These are phyloP conservation scores for Mrakia hoshinonis DNA, from an alignment of 768 basidiomycete genomes.

Conservation along the genomic window DNA sequence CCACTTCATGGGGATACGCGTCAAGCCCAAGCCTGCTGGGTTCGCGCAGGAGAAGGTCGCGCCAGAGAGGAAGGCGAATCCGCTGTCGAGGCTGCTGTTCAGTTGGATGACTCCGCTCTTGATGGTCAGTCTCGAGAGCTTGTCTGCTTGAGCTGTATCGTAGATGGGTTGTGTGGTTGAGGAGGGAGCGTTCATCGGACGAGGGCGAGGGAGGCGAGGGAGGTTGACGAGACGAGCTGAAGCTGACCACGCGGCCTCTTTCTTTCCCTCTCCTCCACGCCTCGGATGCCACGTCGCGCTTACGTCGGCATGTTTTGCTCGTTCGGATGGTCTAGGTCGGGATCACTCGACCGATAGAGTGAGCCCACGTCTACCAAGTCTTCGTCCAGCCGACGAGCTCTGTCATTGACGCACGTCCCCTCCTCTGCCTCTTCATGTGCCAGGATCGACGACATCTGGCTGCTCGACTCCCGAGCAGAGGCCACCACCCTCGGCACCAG, in stretches of 20 bases:
- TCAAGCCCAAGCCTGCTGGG: slow-evolving; percentile 10
- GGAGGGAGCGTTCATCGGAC: too few relatives aligned
- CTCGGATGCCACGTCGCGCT: too few relatives aligned
- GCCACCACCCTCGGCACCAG: slow-evolving; percentile 44
- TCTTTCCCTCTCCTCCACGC: too few relatives aligned
- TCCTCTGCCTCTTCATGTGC: neutral
- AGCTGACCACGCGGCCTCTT: too few relatives aligned
- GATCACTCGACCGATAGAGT: slow-evolving; percentile 52
- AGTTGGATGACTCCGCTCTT: slow-evolving; percentile 47
- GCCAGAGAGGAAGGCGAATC: slow-evolving; percentile 8
- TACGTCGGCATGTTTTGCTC: too few relatives aligned
- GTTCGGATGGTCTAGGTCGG: too few relatives aligned
- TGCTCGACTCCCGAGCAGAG: slow-evolving; percentile 43
- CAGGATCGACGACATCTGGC: slow-evolving; percentile 33
- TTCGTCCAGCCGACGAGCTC: neutral
- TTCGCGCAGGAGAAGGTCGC: slow-evolving; percentile 4
- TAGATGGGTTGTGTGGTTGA: too few relatives aligned
- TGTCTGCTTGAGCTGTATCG: too few relatives aligned
- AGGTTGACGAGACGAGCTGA: neutral
- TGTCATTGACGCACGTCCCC: neutral
- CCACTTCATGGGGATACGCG: slow-evolving; percentile 8
- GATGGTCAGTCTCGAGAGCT: slow-evolving; percentile 43
- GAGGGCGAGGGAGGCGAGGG: neutral
- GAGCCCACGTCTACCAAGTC: slow-evolving; percentile 52
- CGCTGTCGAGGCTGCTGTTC: slow-evolving; percentile 9